phyloP scores from a whole-genome alignment of 495 filamentous ascomycete genomes.

The Diplogelasinospora grovesii region DNA sequence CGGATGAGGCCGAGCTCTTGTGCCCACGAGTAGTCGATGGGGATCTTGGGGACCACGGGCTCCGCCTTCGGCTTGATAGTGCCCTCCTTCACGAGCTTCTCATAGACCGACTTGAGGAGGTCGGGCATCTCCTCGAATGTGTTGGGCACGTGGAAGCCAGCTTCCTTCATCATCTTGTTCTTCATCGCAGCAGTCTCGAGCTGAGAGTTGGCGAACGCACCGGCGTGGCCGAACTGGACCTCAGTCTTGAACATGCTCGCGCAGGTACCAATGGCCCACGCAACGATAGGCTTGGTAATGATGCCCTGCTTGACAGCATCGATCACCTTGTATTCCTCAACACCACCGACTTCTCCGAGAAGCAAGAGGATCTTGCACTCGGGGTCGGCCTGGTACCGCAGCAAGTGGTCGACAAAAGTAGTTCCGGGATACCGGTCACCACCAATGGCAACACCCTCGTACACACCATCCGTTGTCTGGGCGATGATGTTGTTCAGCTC shows the following conservation, averaged over 20 bases:
- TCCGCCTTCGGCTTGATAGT: conserved; percentile 78
- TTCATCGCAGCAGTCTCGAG: conserved; percentile 94
- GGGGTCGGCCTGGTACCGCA: conserved; percentile 90
- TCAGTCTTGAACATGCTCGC: conserved; percentile 99
- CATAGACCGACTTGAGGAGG: conserved; percentile 69
- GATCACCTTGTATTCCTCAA: conserved; percentile 99
- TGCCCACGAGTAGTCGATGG: conserved; percentile 99
- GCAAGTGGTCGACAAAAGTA: conserved; percentile 97
- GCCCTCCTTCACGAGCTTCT: conserved; percentile 75
- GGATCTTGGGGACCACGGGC: conserved; percentile 95
- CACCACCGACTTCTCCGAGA: conserved; percentile 97
- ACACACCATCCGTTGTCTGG: conserved; percentile 91
- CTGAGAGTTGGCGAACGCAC: conserved; percentile 97
- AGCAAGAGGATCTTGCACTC: conserved; percentile 95
- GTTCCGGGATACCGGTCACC: conserved; percentile 98
- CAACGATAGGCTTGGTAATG: conserved; percentile 97
- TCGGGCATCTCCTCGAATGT: conserved; percentile 94
- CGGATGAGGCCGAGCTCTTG: conserved; percentile 98
- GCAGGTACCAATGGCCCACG: conserved; percentile 98
- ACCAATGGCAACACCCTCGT: conserved; percentile 98
- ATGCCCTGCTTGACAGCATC: conserved; percentile 89
- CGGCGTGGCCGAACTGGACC: conserved; percentile 98
- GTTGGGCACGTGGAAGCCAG: conserved; percentile 83
- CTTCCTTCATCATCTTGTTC: conserved; percentile 94
- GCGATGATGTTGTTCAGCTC: conserved; percentile 99